Conservation (phyloP, 768 basidiomycete genomes). For the Kwoniella dendrophila region DNA sequence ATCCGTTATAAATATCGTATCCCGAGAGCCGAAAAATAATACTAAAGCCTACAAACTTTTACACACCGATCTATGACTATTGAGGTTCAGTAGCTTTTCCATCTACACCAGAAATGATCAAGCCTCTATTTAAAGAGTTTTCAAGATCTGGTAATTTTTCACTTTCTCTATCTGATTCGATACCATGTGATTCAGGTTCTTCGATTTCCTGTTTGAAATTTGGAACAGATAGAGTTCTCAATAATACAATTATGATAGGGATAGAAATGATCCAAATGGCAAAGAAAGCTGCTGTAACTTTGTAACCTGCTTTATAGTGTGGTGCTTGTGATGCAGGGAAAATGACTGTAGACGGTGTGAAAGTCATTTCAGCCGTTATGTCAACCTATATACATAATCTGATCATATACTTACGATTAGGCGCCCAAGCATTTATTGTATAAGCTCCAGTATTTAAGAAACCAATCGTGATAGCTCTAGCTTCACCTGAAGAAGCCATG, state of each 20-base stretch:
- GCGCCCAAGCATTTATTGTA: conserved; percentile 37
- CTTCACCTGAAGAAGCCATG: conserved; percentile 25
- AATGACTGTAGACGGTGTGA: too few species aligned
- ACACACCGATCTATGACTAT: not conserved
- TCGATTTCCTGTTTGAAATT: not conserved
- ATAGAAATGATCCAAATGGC: conserved; percentile 20
- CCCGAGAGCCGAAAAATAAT: not conserved
- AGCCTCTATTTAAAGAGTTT: conserved; percentile 1
- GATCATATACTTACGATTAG: conserved; percentile 22
- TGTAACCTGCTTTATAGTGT: conserved; percentile 42
- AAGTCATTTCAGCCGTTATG: too few species aligned
- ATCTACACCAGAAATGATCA: conserved; percentile 4
- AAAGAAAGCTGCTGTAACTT: conserved; percentile 35
- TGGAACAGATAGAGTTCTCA: conserved; percentile 3
- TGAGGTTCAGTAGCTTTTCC: conserved; percentile 12
- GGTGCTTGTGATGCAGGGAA: conserved; percentile 46
- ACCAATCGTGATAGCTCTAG: conserved; percentile 32
- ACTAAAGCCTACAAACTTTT: not conserved
- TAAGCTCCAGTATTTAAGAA: conserved; percentile 32
- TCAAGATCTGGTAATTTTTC: conserved; percentile 8
- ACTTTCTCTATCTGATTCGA: conserved; percentile 1
- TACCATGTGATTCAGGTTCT: not conserved
- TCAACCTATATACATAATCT: not conserved
- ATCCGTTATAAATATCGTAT: not conserved
- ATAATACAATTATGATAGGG: conserved; percentile 9